Base-by-base conservation (phyloP, 2,329 filamentous ascomycete genomes). In the Lasiodiplodia gonubiensis region DNA sequence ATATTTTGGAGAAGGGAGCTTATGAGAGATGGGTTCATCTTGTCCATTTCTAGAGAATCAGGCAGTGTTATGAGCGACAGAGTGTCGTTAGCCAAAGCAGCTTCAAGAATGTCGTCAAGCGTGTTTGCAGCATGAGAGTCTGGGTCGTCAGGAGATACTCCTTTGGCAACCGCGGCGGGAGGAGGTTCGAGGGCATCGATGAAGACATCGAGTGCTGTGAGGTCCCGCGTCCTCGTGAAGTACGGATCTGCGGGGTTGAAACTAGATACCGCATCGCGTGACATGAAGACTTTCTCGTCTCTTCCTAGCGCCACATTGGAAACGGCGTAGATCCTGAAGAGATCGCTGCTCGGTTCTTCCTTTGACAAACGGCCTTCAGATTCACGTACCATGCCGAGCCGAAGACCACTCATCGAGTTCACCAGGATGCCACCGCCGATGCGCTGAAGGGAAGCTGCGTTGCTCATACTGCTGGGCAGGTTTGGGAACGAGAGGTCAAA, bases 261-360 rank as follows among this genome's bases (percentile, higher is more conserved):
- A 33, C 93, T 88, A 30, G 80, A 76, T 49, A 85, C 74, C 0
- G 94, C 86, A 68, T 93, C 89, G 27, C 91, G 88, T 55, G 90
- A 86, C 70, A 98, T 86, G 75, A 92, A 92, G 23, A 97, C 88
- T 70, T 90, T 92, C 79, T 98, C 94, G 74, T 98, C 93, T 57
- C 91, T 90, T 4, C 94, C 94, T 3, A 99, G 83, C 0, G 91
- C 87, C 49, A 94, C 86, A 71, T 91, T 92, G 51, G 92, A 93
- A 69, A 97, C 89, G 53, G 91, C 90, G 67, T 91, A 92, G 51
- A 98, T 89, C 67, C 90, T 86, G 84, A 91, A 93, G 16, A 82
- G 78, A 39, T 80, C 78, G 46, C 79, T 76, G 30, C 23, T 23
- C 23, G 52, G 25, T 10, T 67, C 66, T 3, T 54, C 64, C n/a